Percentiles rank a stretch among this genome's conserved stretches.
phyloP scores from a whole-genome alignment of 202 grass and related monocot species.

The Zizania palustris region DNA sequence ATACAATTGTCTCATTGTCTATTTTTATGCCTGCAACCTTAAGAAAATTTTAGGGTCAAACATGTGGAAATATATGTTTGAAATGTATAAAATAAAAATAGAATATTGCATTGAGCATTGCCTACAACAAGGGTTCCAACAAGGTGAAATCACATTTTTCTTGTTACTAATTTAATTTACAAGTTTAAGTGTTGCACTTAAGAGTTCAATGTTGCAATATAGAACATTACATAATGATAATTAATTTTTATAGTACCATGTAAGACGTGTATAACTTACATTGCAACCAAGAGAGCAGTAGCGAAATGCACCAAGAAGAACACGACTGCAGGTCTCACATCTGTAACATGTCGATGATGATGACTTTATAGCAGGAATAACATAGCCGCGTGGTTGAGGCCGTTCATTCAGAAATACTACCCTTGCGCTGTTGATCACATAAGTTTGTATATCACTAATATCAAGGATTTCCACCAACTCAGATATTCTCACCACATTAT shows the following conservation, averaged over 20 bases:
- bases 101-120: not conserved
- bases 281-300: conserved; percentile 20
- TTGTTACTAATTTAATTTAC: not conserved
- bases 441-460: conserved; percentile 17
- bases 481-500: conserved; percentile 1
- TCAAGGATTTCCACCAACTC: conserved; percentile 9
- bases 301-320: conserved; percentile 3
- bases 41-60: not conserved
- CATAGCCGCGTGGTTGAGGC: not conserved
- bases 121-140: not conserved
- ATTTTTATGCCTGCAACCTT: not conserved
- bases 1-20: not conserved
- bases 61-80: not conserved
- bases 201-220: not conserved
- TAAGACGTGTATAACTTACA: not conserved
- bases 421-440: conserved; percentile 12
- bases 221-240: not conserved
- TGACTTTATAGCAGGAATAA: not conserved
- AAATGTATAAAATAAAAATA: not conserved
- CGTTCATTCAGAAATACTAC: not conserved
- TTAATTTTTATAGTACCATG: not conserved
- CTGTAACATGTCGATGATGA: not conserved
- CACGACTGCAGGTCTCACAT: not conserved
- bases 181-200: too few relatives aligned
- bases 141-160: not conserved